Evolutionary conservation across 805 yeast species (phyloP).

Genomic region (Yarrowia deformans): DNA sequence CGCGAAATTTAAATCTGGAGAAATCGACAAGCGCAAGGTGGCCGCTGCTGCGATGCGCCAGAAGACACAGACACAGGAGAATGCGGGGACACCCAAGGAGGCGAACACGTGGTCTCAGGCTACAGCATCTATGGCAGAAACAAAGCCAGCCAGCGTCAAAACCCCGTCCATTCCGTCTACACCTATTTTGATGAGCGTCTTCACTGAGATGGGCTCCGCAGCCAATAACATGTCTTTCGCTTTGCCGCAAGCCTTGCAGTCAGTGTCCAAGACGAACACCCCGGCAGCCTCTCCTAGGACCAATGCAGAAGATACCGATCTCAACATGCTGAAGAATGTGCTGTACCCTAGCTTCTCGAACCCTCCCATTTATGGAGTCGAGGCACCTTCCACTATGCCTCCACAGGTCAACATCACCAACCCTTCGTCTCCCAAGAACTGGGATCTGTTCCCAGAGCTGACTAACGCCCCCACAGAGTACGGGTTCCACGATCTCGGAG

Average conservation of each 20-base stretch:
- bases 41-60: conserved; percentile 33
- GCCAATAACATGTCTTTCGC: conserved; percentile 21
- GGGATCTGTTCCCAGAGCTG: conserved; percentile 37
- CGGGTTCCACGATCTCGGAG: conserved; percentile 36
- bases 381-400: neutral
- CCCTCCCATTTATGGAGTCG: conserved; percentile 30
- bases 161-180: conserved; percentile 32
- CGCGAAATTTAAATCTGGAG: conserved; percentile 24
- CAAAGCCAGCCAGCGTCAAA: conserved; percentile 16
- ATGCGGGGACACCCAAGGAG: neutral
- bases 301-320: conserved; percentile 6
- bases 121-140: conserved; percentile 20
- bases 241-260: conserved; percentile 23
- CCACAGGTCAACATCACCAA: conserved; percentile 7
- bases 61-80: conserved; percentile 16
- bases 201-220: conserved; percentile 19
- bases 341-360: conserved; percentile 29
- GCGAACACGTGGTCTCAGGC: conserved; percentile 36
- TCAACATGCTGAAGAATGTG: conserved; percentile 24
- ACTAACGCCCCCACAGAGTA: conserved; percentile 27
- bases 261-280: conserved; percentile 22
- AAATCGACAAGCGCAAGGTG: conserved; percentile 33
- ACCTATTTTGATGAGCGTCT: conserved; percentile 28
- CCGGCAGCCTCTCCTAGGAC: conserved; percentile 25
- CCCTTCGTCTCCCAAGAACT: conserved; percentile 22